Evolutionary conservation across 2,329 filamentous ascomycete genomes (phyloP), one percentile per base, ranked within the genome.

Genomic region (Sporothrix variecibatus): DNA sequence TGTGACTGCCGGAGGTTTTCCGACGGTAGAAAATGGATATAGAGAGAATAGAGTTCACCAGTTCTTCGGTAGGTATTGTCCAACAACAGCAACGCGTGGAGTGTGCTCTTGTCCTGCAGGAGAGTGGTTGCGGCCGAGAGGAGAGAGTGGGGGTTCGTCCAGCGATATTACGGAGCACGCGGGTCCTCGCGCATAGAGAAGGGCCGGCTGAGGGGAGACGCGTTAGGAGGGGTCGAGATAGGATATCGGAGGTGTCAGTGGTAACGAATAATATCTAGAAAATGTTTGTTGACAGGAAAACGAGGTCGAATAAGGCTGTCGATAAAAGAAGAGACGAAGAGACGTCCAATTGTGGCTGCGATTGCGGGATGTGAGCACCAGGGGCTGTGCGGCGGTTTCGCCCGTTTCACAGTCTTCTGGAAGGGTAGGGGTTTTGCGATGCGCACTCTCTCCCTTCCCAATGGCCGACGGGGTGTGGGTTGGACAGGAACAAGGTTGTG

Each of bases 321-420:
- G 43, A 43, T 9, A 15, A 31, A 26, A 34, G 28, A 23, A 49
- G 43, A 38, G 58, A 46, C 43, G 40, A n/a, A 12, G 58, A 17
- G 5, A 17, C 12, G 11, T 5, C 12, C 68, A 58, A 49, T 49
- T 31, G 69, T 17, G 67, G 68, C 60, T 73, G 56, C 67, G 58
- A 49, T 46, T 58, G 56, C 43, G 67, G 67, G 72, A 73, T 34
- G 46, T 40, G 46, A 38, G 72, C 58, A 38, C 43, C 68, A 38
- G 62, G 73, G 73, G 49, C 68, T 62, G 38, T 38, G 73, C 17
- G 38, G 38, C 69, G 71, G 73, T 74, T 75, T 75, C 65, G 71
- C 31, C 43, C 56, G 73, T 75, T 72, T 75, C 73, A 74, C 58
- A 70, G 56, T 26, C 43, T 49, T 58, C n/a, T 40, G 26, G 69